These are phyloP conservation scores for Aphanoascus verrucosus DNA, from an alignment of 2,329 filamentous ascomycete species.

Conservation along the genomic window DNA sequence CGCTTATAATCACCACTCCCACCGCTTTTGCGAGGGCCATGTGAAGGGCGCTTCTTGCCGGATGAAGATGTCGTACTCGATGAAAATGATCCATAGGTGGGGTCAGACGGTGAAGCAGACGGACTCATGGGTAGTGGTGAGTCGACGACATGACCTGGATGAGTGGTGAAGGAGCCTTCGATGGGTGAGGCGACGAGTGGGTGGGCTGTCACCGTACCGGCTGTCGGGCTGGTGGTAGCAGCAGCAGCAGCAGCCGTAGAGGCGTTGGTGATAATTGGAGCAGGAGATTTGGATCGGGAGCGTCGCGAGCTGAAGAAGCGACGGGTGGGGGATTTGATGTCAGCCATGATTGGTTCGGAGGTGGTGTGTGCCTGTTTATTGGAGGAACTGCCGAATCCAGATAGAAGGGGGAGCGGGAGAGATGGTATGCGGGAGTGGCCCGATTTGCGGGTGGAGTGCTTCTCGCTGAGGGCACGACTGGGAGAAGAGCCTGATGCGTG, in stretches of 20 bases:
- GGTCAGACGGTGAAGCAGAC: neutral
- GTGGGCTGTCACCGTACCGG: constrained; percentile 10
- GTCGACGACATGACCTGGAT: neutral
- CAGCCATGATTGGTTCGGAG: constrained; percentile 2
- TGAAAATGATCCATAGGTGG: neutral
- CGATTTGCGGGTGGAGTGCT: neutral
- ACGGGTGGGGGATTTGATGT: constrained; percentile 4
- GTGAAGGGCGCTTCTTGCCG: constrained; percentile 15
- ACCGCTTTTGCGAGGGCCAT: constrained; percentile 18
- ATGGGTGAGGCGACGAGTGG: constrained; percentile 12
- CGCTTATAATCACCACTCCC: constrained; percentile 30
- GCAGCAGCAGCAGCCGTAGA: constrained; percentile 8
- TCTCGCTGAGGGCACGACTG: neutral
- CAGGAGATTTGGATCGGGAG: constrained; percentile 19
- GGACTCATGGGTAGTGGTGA: constrained; percentile 17
- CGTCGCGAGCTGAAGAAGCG: constrained; percentile 15
- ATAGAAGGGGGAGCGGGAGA: neutral
- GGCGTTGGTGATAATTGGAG: constrained; percentile 17
- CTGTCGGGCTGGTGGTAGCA: constrained; percentile 9
- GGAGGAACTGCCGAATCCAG: constrained; percentile 4
- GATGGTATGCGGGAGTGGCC: constrained; percentile 1
- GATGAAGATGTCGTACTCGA: neutral
- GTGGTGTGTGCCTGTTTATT: neutral
- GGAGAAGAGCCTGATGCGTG: neutral
- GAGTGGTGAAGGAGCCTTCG: neutral